phyloP scores from a whole-genome alignment of 441 rosid species.

The Pelargonium australe region DNA sequence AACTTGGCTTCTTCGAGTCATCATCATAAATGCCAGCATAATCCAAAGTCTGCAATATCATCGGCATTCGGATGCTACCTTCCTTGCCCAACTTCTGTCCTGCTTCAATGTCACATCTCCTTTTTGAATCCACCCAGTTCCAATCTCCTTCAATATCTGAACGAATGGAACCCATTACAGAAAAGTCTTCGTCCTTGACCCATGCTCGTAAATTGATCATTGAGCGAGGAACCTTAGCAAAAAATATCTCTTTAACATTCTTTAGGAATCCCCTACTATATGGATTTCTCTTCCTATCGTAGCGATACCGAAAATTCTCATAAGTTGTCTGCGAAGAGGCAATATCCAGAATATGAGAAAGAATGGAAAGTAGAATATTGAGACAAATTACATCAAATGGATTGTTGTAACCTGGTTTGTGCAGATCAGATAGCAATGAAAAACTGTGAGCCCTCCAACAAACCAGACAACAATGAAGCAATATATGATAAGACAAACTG shows the following conservation, averaged over 20 bases:
- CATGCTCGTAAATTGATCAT: conserved; percentile 48
- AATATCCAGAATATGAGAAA: neutral
- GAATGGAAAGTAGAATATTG: neutral
- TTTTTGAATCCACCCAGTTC: conserved; percentile 24
- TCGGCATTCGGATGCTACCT: conserved; percentile 26
- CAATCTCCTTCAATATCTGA: conserved; percentile 32
- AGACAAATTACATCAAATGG: too few species aligned
- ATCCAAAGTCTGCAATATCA: conserved; percentile 38
- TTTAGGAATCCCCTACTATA: conserved; percentile 37
- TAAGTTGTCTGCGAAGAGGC: conserved; percentile 51
- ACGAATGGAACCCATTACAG: conserved; percentile 24
- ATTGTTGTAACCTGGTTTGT: conserved; percentile 68
- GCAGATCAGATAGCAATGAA: conserved; percentile 84
- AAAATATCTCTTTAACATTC: conserved; percentile 52
- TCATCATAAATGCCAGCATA: conserved; percentile 26
- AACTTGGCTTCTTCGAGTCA: neutral
- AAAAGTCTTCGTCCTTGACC: conserved; percentile 35
- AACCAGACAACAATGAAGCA: conserved; percentile 88
- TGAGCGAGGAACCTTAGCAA: conserved; percentile 46
- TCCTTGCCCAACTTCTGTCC: conserved; percentile 30
- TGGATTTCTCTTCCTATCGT: conserved; percentile 68
- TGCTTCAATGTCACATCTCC: conserved; percentile 41
- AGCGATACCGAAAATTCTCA: conserved; percentile 73
- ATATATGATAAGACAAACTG: conserved; percentile 68
- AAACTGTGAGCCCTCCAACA: conserved; percentile 86